These are phyloP conservation scores for Talaromyces sp. DNA, from an alignment of 2,329 filamentous ascomycete species.

Conservation along the genomic window DNA sequence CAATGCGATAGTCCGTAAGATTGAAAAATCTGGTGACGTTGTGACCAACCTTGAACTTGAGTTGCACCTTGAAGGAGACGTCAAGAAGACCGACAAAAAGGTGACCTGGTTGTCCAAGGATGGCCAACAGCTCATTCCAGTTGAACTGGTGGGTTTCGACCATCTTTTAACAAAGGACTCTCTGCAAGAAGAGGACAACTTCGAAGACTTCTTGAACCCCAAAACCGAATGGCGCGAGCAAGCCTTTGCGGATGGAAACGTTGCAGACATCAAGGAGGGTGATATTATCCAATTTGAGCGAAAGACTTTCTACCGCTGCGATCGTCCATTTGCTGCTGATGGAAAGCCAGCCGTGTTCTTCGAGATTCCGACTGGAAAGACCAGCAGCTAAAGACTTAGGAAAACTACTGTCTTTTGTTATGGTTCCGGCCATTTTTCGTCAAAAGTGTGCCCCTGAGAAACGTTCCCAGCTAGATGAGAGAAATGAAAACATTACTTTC, in stretches of 20 bases:
- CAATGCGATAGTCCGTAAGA: slow-evolving; percentile 50
- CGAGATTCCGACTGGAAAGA: slow-evolving; percentile 66
- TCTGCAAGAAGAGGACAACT: slow-evolving; percentile 78
- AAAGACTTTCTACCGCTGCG: slow-evolving; percentile 86
- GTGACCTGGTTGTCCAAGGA: slow-evolving; percentile 84
- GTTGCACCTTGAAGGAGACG: slow-evolving; percentile 86
- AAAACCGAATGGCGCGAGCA: slow-evolving; percentile 71
- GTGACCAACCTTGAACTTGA: slow-evolving; percentile 74
- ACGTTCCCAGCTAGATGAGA: not conserved
- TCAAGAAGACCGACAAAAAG: slow-evolving; percentile 95
- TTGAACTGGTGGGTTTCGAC: slow-evolving; percentile 91
- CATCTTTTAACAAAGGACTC: slow-evolving; percentile 95
- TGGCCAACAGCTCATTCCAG: slow-evolving; percentile 70
- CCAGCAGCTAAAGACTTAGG: not conserved
- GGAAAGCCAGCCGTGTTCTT: slow-evolving; percentile 63
- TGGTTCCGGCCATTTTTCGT: too few species aligned
- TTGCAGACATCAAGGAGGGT: slow-evolving; percentile 72
- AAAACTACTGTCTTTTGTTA: too few species aligned
- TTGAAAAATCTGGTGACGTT: slow-evolving; percentile 46
- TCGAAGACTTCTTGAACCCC: slow-evolving; percentile 78
- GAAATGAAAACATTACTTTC: not conserved
- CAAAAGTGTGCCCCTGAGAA: not conserved
- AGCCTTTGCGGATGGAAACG: slow-evolving; percentile 76
- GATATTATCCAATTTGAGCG: slow-evolving; percentile 95
- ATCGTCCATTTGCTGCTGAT: slow-evolving; percentile 56